These are phyloP conservation scores for Penicillium psychrosexuale DNA, from an alignment of 2,329 filamentous ascomycete genomes.

Conservation along the genomic window DNA sequence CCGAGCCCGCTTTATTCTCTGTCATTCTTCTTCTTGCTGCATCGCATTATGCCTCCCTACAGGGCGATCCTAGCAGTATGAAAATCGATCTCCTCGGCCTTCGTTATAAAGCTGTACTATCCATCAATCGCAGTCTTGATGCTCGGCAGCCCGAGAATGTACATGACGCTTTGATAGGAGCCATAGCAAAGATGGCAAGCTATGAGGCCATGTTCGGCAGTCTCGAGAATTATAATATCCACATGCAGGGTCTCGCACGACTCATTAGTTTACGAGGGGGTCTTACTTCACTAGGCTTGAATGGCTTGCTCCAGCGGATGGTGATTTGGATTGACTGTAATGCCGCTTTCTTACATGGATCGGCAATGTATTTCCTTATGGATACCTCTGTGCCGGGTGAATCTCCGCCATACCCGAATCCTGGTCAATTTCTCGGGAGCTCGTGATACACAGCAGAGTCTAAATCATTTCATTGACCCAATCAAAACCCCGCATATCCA, in stretches of 20 bases:
- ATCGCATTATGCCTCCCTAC: background rate
- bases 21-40: background rate
- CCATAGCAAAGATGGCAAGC: background rate
- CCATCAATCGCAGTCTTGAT: background rate
- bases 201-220: background rate
- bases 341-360: background rate
- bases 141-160: background rate
- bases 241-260: background rate
- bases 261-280: background rate
- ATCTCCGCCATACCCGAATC: background rate
- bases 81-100: background rate
- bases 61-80: background rate
- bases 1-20: background rate
- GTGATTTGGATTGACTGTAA: background rate
- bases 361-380: no score
- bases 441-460: background rate
- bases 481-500: background rate
- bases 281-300: background rate
- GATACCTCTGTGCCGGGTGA: background rate
- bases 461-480: background rate
- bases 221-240: background rate
- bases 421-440: background rate
- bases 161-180: background rate
- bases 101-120: background rate
- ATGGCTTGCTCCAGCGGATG: background rate